Conservation (phyloP, 202 grass and related monocot genomes). For the Hordeum pubiflorum region DNA sequence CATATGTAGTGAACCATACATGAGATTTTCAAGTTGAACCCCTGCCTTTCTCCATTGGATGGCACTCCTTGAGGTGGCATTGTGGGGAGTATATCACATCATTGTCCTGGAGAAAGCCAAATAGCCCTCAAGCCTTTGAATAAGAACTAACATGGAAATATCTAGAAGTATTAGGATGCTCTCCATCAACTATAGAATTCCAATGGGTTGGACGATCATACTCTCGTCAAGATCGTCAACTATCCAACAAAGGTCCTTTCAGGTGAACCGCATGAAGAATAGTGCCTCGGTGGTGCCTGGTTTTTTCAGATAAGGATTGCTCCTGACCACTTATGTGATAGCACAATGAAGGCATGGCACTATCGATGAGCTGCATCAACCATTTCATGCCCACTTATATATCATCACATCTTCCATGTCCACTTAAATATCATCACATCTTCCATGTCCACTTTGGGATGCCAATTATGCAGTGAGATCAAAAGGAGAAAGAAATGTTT, state of each 20-base stretch:
- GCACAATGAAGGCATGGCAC: background rate
- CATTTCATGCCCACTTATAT: background rate
- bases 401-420: background rate
- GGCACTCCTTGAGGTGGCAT: too few species aligned
- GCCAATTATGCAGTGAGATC: background rate
- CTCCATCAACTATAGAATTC: too few species aligned
- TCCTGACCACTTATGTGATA: too few species aligned
- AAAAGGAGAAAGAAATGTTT: background rate
- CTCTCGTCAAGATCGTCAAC: background rate
- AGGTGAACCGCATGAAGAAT: background rate
- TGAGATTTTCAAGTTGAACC: too few species aligned
- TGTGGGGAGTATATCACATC: too few species aligned
- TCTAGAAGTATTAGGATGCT: too few species aligned
- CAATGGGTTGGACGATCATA: background rate
- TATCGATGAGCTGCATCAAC: background rate
- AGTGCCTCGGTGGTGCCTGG: background rate
- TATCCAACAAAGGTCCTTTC: background rate
- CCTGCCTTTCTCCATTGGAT: too few species aligned
- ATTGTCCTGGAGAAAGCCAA: too few species aligned
- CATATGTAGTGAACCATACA: too few species aligned
- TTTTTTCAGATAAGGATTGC: background rate
- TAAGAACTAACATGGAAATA: too few species aligned
- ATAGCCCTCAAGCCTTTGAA: too few species aligned
- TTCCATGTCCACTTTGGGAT: background rate
- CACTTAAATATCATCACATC: background rate